Evolutionary conservation across 2,329 filamentous ascomycete species (phyloP).

Genomic region (Rhynchosporium secalis): DNA sequence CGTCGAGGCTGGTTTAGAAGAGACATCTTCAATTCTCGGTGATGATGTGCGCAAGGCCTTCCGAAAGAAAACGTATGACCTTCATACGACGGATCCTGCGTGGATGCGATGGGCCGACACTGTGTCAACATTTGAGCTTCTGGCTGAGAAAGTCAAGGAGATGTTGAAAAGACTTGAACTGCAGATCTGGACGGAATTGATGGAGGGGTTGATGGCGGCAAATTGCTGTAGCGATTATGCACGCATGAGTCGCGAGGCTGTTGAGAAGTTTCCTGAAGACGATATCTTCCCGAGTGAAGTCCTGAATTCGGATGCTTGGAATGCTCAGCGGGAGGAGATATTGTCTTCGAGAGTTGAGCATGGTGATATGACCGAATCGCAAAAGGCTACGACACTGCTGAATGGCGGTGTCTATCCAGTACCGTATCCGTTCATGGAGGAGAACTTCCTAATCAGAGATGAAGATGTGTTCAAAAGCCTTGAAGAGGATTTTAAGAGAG

Average conservation of each 20-base stretch:
- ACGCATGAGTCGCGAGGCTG: slow-evolving; percentile 31
- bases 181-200: slow-evolving; percentile 35
- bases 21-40: slow-evolving; percentile 28
- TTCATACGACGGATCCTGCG: slow-evolving; percentile 33
- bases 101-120: slow-evolving; percentile 29
- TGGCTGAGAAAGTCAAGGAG: slow-evolving; percentile 24
- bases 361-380: slow-evolving; percentile 28
- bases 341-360: slow-evolving; percentile 24
- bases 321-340: slow-evolving; percentile 28
- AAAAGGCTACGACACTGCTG: slow-evolving; percentile 27
- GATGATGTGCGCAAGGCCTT: slow-evolving; percentile 36
- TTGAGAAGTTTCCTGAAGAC: slow-evolving; percentile 34
- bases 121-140: slow-evolving; percentile 31
- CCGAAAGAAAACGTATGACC: slow-evolving; percentile 30
- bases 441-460: slow-evolving; percentile 29
- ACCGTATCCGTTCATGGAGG: slow-evolving; percentile 33
- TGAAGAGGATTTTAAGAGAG: slow-evolving; percentile 28
- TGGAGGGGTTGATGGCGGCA: slow-evolving; percentile 36
- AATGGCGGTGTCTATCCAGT: slow-evolving; percentile 35
- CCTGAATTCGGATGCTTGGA: slow-evolving; percentile 33
- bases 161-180: slow-evolving; percentile 34
- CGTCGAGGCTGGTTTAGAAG: slow-evolving; percentile 32
- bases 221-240: slow-evolving; percentile 35
- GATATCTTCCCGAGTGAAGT: slow-evolving; percentile 34
- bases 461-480: slow-evolving; percentile 26